Percentiles rank a stretch among this genome's conserved stretches.
Evolutionary conservation across 345 rosid species (phyloP).

Genomic region (Gossypioides kirkii): DNA sequence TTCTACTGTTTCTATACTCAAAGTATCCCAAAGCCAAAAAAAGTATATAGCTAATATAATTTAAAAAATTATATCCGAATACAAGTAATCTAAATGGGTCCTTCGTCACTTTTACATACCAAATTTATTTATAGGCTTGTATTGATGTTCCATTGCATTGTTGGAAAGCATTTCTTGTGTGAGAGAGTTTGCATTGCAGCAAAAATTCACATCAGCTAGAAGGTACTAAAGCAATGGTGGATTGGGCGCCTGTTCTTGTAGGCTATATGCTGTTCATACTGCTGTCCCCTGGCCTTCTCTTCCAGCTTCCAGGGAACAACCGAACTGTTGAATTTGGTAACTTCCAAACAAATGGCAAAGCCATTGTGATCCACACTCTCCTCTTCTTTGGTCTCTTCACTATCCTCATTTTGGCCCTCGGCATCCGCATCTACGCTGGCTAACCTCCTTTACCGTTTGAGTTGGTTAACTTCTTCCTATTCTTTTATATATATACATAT

Average conservation of each 20-base stretch:
- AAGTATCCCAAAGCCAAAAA: too few species aligned
- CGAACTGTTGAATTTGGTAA: slow-evolving; percentile 36
- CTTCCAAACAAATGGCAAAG: slow-evolving; percentile 42
- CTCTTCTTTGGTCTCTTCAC: slow-evolving; percentile 38
- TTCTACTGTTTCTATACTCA: too few species aligned
- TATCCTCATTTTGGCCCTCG: slow-evolving; percentile 36
- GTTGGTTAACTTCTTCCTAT: too few species aligned
- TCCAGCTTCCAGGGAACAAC: slow-evolving; percentile 45
- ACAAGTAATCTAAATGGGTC: too few species aligned
- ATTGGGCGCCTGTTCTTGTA: slow-evolving; percentile 51
- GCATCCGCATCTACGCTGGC: slow-evolving; percentile 36
- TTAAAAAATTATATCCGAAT: too few species aligned
- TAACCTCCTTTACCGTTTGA: not conserved
- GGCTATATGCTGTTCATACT: slow-evolving; percentile 41
- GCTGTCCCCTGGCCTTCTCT: slow-evolving; percentile 46
- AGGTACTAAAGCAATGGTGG: slow-evolving; percentile 17
- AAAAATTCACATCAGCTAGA: not conserved
- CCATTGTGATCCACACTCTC: slow-evolving; percentile 43
- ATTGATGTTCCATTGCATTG: not conserved
- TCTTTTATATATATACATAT: too few species aligned
- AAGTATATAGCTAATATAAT: too few species aligned
- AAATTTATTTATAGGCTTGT: not conserved
- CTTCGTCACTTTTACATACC: too few species aligned
- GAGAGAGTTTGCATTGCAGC: not conserved
- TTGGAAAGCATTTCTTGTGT: not conserved